These are phyloP conservation scores for Phytophthora chlamydospora DNA, from an alignment of 352 stramenopile species.

Conservation along the genomic window DNA sequence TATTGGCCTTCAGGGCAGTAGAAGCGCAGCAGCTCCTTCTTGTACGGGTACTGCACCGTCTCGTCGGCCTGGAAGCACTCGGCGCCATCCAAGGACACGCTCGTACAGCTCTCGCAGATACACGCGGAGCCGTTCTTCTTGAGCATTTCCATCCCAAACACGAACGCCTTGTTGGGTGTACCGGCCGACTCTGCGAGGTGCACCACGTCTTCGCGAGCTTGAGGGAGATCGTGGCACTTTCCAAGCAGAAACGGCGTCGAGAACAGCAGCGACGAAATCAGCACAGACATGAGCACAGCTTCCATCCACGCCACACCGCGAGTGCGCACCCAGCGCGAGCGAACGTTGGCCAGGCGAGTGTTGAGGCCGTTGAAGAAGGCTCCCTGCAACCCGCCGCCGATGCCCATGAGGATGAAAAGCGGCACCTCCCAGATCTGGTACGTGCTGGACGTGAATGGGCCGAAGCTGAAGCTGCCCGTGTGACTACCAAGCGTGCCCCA, in stretches of 20 bases:
- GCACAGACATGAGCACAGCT: constrained; percentile 57
- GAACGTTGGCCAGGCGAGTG: constrained; percentile 50
- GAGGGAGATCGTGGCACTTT: constrained; percentile 66
- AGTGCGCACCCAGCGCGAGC: constrained; percentile 66
- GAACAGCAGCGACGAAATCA: constrained; percentile 73
- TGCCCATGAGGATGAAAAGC: constrained; percentile 88
- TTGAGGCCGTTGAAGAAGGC: constrained; percentile 84
- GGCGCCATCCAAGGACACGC: constrained; percentile 50
- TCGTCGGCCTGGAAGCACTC: constrained; percentile 76
- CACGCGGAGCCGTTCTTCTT: constrained; percentile 70
- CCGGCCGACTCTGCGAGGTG: constrained; percentile 48
- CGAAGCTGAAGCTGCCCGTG: constrained; percentile 77
- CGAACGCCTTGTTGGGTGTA: constrained; percentile 61
- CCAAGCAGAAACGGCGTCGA: constrained; percentile 65
- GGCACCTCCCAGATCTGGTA: constrained; percentile 90
- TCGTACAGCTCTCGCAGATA: constrained; percentile 72
- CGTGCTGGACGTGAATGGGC: constrained; percentile 67
- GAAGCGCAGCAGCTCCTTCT: constrained; percentile 93
- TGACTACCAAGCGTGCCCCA: constrained; percentile 79
- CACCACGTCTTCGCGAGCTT: constrained; percentile 58
- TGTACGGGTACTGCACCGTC: constrained; percentile 78
- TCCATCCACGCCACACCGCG: constrained; percentile 63
- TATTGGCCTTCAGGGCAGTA: constrained; percentile 95
- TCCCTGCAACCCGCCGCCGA: constrained; percentile 84
- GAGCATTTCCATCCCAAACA: constrained; percentile 74